Percentiles rank a stretch among this genome's conserved stretches.
These are phyloP conservation scores for Anisodus tanguticus DNA, from an alignment of 257 asterid genomes.

Conservation along the genomic window DNA sequence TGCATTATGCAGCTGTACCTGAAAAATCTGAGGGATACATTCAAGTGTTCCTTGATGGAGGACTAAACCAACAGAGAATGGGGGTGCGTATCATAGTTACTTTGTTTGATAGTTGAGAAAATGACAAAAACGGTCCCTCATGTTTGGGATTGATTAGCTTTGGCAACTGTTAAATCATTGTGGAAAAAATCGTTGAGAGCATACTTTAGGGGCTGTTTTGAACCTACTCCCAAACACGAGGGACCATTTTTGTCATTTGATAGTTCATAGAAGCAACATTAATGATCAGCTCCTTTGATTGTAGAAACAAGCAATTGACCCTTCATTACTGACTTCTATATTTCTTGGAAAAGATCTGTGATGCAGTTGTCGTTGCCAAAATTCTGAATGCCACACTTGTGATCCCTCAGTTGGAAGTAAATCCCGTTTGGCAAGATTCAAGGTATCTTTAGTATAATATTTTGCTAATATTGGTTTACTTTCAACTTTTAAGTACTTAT, in stretches of 20 bases:
- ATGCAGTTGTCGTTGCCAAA: slow-evolving; percentile 98
- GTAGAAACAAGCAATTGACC: not conserved
- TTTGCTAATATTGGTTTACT: not conserved
- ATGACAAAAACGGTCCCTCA: too few relatives aligned
- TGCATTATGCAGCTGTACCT: slow-evolving; percentile 57
- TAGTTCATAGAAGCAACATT: not conserved
- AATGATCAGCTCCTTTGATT: not conserved
- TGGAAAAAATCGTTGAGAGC: too few relatives aligned
- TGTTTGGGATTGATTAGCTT: too few relatives aligned
- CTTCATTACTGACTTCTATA: slow-evolving; percentile 18
- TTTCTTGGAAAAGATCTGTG: slow-evolving; percentile 69
- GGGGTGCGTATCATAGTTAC: slow-evolving; percentile 56
- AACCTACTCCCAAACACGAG: too few relatives aligned
- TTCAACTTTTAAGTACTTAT: not conserved
- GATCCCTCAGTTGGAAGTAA: slow-evolving; percentile 90
- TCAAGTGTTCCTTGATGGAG: slow-evolving; percentile 96
- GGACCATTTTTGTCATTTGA: not conserved
- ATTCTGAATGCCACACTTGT: slow-evolving; percentile 94
- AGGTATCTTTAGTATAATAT: slow-evolving; percentile 50
- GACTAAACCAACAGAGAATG: slow-evolving; percentile 96
- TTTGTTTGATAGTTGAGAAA: not conserved
- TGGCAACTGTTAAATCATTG: too few relatives aligned
- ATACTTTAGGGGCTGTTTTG: too few relatives aligned
- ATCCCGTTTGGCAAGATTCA: slow-evolving; percentile 97
- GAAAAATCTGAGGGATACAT: slow-evolving; percentile 79